Percentiles rank a stretch among this genome's conserved stretches.
Evolutionary conservation across 331 rosid species (phyloP).

Genomic region (Quercus phellos): DNA sequence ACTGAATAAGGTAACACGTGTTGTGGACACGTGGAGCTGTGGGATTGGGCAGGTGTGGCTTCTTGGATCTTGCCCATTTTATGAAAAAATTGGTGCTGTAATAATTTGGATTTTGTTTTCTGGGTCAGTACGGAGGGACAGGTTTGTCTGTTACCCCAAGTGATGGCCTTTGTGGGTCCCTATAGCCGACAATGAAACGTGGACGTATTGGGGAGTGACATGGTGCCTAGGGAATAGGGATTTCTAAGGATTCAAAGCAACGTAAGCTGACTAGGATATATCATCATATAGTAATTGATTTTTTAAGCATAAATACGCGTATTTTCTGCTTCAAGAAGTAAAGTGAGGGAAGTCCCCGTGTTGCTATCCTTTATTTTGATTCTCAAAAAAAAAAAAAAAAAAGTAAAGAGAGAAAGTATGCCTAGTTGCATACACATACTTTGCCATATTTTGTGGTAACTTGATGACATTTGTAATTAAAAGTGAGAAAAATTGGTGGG

Average conservation of each 20-base stretch:
- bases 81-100: neutral
- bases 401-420: too few species aligned
- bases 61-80: conserved; percentile 15
- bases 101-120: neutral
- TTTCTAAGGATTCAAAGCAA: neutral
- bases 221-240: conserved; percentile 21
- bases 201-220: conserved; percentile 22
- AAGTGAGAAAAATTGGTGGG: too few species aligned
- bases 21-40: conserved; percentile 36
- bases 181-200: conserved; percentile 42
- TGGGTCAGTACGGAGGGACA: neutral
- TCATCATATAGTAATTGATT: neutral
- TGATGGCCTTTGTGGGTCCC: conserved; percentile 29
- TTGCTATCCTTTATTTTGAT: too few species aligned
- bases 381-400: too few species aligned
- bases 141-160: neutral
- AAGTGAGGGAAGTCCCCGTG: neutral
- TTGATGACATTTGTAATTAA: too few species aligned
- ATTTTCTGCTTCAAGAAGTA: neutral
- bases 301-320: neutral
- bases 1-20: neutral
- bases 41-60: conserved; percentile 1
- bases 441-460: too few species aligned
- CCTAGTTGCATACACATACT: too few species aligned
- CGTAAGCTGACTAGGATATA: neutral